Evolutionary conservation across 2,329 filamentous ascomycete genomes (phyloP).

Genomic region (Stylonectria norvegica): DNA sequence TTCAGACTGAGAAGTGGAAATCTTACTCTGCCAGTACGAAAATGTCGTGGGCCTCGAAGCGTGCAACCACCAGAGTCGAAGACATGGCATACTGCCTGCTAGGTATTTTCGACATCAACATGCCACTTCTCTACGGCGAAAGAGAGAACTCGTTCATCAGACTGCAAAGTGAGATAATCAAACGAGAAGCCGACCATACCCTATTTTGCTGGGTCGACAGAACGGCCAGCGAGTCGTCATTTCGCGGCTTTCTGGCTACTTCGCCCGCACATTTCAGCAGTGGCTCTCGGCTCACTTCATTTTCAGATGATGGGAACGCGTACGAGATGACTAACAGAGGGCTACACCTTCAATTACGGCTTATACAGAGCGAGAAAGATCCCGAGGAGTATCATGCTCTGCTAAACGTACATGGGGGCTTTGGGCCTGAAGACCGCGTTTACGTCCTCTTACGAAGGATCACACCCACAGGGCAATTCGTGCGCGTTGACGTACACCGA

Average conservation of each 20-base stretch:
- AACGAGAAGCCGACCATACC: neutral
- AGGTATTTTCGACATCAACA: neutral
- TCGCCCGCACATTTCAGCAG: neutral
- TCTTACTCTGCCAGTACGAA: too few relatives aligned
- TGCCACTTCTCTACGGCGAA: neutral
- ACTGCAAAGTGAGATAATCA: neutral
- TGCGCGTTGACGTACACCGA: too few relatives aligned
- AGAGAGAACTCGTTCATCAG: neutral
- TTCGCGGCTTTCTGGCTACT: neutral
- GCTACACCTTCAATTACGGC: neutral
- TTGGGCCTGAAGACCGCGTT: too few relatives aligned
- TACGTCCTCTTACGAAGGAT: too few relatives aligned
- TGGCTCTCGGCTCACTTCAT: neutral
- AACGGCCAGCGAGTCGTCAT: neutral
- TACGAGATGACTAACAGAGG: neutral
- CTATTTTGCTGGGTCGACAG: neutral
- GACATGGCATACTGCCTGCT: neutral
- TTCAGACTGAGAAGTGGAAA: too few relatives aligned
- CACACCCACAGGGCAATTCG: too few relatives aligned
- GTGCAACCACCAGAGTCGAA: neutral
- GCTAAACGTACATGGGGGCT: too few relatives aligned
- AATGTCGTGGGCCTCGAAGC: neutral
- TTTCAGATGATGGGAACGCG: neutral
- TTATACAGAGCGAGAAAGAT: neutral
- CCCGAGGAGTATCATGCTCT: neutral